These are phyloP conservation scores for Dictyophora rubrovolvata DNA, from an alignment of 768 basidiomycete species.

Conservation along the genomic window DNA sequence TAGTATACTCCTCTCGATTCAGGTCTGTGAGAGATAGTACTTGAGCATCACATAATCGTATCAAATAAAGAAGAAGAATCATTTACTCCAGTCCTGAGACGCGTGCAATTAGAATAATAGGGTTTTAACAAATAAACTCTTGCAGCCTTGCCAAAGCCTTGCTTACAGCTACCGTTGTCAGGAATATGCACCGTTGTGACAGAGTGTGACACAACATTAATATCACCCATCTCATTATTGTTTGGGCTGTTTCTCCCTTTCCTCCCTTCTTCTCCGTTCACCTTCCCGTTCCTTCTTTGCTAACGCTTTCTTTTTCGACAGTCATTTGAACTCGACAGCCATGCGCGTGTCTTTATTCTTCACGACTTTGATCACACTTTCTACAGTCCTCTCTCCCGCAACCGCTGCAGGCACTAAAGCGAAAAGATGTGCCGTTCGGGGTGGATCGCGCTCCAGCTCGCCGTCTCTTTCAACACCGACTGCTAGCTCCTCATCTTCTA, in stretches of 20 bases:
- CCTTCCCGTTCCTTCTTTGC: background rate
- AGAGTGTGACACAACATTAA: too few species aligned
- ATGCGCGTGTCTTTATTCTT: background rate
- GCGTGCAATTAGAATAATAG: too few species aligned
- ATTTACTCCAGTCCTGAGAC: too few species aligned
- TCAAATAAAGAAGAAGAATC: too few species aligned
- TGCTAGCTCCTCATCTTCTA: background rate
- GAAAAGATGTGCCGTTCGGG: background rate
- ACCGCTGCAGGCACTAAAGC: background rate
- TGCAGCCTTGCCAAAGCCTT: too few species aligned
- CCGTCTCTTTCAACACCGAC: background rate
- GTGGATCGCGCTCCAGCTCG: background rate
- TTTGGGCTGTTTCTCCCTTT: background rate
- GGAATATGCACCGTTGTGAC: too few species aligned
- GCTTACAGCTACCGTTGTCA: too few species aligned
- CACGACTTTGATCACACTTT: background rate
- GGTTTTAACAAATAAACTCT: too few species aligned
- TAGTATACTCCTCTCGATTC: too few species aligned
- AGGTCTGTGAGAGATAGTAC: too few species aligned
- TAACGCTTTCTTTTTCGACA: background rate
- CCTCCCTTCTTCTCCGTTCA: background rate
- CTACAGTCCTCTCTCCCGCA: background rate
- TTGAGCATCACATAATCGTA: too few species aligned
- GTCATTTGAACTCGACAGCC: background rate
- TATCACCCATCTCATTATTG: background rate